Base-by-base conservation (phyloP, 306 rosid genomes). In the Neltuma alba region DNA sequence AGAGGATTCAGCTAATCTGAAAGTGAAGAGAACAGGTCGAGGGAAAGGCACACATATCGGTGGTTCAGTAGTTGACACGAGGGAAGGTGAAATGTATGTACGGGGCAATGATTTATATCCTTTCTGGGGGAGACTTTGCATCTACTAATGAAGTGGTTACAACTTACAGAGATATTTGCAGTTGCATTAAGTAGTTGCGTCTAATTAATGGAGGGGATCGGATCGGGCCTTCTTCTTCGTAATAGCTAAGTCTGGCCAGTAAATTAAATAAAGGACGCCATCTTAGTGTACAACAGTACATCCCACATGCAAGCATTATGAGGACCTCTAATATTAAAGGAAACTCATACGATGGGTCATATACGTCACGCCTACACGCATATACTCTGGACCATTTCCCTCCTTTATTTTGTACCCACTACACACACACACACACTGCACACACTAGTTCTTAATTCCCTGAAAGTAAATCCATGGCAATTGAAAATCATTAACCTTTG, bases 241-340 rank as follows among this genome's bases (percentile, higher is more conserved):
- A 31, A 21, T n/a, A 15, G 72, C 67, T 31, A 34, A 75, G 38
- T 61, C 48, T 33, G 25, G 80, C 72, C 36, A 4, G 45, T 48
- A 55, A 68, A 40, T 78, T 34, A 55, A 55, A 68, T 70, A 30
- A 52, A 30, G 60, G 82, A 70, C 45, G 23, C 33, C 28, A 70
- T 79, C 40, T 30, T 58, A 77, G 30, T 38, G 70, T 78, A 70
- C 70, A 54, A 66, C 27, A 13, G 55, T 50, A 28, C 81, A 68
- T 44, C 21, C 40, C 75, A 40, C 48, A 36, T 67, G 75, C 68
- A 37, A 67, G 31, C 69, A 25, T 25, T 23, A 67, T 55, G 55
- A 55, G 70, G 60, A 55, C 60, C 34, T 42, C 15, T 68, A 14
- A 34, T 54, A 67, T 37, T 68, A 38, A 78, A 40, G 31, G 69